Conservation (phyloP, 108 stramenopile species). For the Craspedostauros australis region DNA sequence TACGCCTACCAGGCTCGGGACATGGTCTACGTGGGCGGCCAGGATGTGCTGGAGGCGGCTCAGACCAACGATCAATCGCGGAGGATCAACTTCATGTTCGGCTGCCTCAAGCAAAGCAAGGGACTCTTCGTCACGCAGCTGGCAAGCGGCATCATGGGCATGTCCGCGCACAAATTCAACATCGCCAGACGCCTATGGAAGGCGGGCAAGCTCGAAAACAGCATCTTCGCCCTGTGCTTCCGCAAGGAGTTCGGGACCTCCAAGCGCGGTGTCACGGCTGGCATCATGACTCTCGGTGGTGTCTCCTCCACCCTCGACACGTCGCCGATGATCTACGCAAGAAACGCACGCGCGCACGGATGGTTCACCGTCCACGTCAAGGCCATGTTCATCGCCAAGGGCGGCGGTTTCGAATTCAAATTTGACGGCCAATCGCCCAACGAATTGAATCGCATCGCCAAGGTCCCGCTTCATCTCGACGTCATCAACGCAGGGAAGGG, state of each 20-base stretch:
- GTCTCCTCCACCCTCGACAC: constrained; percentile 64
- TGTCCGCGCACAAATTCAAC: constrained; percentile 74
- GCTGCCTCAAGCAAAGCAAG: constrained; percentile 47
- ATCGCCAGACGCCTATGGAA: constrained; percentile 81
- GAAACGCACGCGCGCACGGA: constrained; percentile 52
- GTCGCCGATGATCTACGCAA: constrained; percentile 82
- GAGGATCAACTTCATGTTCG: constrained; percentile 77
- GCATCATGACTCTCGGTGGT: constrained; percentile 84
- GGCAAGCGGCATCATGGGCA: constrained; percentile 94
- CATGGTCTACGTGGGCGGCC: constrained; percentile 36
- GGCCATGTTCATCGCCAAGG: constrained; percentile 59
- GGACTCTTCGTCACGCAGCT: constrained; percentile 66
- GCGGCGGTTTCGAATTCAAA: constrained; percentile 33
- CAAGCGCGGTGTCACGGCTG: constrained; percentile 50
- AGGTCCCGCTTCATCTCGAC: constrained; percentile 31
- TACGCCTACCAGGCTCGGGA: constrained; percentile 46
- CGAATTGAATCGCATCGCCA: constrained; percentile 21
- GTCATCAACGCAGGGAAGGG: constrained; percentile 74
- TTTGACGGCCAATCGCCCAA: constrained; percentile 8
- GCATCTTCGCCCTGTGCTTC: constrained; percentile 87
- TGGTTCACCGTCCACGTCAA: constrained; percentile 84
- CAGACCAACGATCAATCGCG: constrained; percentile 27
- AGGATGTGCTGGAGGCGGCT: constrained; percentile 34
- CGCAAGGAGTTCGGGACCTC: constrained; percentile 49
- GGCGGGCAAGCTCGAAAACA: constrained; percentile 54